Percentiles rank a stretch among this genome's conserved stretches.
These are phyloP conservation scores for Boletus rufocinnamomeus DNA, from an alignment of 768 basidiomycete genomes.

Conservation along the genomic window DNA sequence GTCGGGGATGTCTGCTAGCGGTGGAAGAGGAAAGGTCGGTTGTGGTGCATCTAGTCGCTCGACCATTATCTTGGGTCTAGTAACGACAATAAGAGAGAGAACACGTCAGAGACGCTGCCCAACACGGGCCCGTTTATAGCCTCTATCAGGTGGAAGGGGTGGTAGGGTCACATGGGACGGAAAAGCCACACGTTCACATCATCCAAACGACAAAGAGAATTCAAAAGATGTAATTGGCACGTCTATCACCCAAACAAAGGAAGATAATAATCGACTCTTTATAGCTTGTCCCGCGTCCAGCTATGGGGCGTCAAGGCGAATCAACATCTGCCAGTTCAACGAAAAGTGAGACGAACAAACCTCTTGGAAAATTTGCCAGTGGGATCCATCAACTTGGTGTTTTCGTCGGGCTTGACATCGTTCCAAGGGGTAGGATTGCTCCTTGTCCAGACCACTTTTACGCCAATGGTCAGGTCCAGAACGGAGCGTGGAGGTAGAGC, in stretches of 20 bases:
- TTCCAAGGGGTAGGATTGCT: slow-evolving; percentile 90
- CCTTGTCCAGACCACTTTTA: slow-evolving; percentile 59
- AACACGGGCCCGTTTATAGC: neutral
- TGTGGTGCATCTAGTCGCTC: slow-evolving; percentile 44
- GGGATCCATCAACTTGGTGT: slow-evolving; percentile 67
- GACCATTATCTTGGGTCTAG: slow-evolving; percentile 36
- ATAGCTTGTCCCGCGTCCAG: slow-evolving; percentile 78
- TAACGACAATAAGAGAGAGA: neutral
- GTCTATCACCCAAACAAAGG: slow-evolving; percentile 21
- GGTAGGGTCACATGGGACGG: slow-evolving; percentile 4
- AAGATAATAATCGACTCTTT: slow-evolving; percentile 18
- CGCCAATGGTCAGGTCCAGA: slow-evolving; percentile 1
- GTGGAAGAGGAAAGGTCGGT: slow-evolving; percentile 41
- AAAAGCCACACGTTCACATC: slow-evolving; percentile 3
- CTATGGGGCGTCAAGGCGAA: slow-evolving; percentile 39
- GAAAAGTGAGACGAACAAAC: slow-evolving; percentile 31
- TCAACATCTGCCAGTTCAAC: slow-evolving; percentile 2
- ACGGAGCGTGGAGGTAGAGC: slow-evolving; percentile 13
- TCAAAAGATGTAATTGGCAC: slow-evolving; percentile 22
- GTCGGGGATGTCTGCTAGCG: slow-evolving; percentile 44
- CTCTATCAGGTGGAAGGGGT: neutral
- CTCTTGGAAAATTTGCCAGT: slow-evolving; percentile 76
- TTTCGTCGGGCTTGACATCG: slow-evolving; percentile 71
- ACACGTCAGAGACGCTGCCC: neutral
- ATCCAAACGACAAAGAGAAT: neutral